phyloP scores from a whole-genome alignment of 2,329 filamentous ascomycete genomes.

The Colletotrichum echinochloae region DNA sequence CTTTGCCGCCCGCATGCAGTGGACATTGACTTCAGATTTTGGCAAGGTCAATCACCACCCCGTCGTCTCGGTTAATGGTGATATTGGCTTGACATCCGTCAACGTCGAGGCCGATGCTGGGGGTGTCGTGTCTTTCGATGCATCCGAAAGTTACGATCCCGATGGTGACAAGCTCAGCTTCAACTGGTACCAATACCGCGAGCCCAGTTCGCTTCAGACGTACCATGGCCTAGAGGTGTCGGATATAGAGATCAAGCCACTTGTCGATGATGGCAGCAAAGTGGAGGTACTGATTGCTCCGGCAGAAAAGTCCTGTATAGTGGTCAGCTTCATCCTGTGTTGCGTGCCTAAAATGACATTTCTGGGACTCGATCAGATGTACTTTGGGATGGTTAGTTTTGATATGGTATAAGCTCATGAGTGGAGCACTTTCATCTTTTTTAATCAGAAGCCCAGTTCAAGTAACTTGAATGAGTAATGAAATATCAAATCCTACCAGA shows the following conservation, averaged over 20 bases:
- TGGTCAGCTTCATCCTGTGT: not conserved
- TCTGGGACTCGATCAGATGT: too few relatives aligned
- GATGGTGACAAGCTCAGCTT: conserved; percentile 57
- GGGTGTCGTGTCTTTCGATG: conserved; percentile 56
- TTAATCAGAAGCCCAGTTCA: too few relatives aligned
- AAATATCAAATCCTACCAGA: too few relatives aligned
- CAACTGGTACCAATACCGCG: conserved; percentile 63
- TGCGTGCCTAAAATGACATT: not conserved
- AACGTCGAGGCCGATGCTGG: conserved; percentile 56
- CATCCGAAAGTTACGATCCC: conserved; percentile 59
- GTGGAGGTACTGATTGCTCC: conserved; percentile 37
- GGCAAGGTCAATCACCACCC: conserved; percentile 59
- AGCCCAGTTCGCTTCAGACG: conserved; percentile 55
- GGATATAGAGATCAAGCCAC: conserved; percentile 49
- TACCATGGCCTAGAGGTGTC: conserved; percentile 54
- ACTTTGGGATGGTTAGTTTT: too few relatives aligned
- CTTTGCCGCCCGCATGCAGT: conserved; percentile 56
- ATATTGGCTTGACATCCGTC: conserved; percentile 52
- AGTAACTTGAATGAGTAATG: too few relatives aligned
- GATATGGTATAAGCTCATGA: not conserved
- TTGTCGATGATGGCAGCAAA: conserved; percentile 39
- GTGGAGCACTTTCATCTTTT: too few relatives aligned
- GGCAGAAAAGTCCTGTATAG: conserved; percentile 53
- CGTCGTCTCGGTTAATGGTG: conserved; percentile 56
- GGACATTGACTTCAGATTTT: conserved; percentile 48